Base-by-base conservation (phyloP, 2,329 filamentous ascomycete species). In the Macrophomina tecta region DNA sequence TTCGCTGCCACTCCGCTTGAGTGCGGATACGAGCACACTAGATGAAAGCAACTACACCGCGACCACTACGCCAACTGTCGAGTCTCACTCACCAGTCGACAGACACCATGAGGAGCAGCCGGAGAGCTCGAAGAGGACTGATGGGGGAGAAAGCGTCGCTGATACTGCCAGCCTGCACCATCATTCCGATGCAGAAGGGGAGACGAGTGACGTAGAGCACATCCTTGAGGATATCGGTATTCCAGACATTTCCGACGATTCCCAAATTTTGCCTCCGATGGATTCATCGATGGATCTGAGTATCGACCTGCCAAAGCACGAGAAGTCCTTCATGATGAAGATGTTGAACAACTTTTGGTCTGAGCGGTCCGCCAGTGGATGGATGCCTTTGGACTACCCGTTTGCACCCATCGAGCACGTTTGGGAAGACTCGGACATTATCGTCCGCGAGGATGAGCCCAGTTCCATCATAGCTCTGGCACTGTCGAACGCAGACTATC, bases 261-360 rank as follows among this genome's bases (percentile, higher is more conserved):
- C 85, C 53, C 73, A 83, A 72, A 79, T 85, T 66, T 69, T 85
- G 70, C 80, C 83, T 45, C 78, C 86, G 61, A 82, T 86, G 69
- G 82, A 87, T 70, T 82, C 83, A 14, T 82, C 83, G 40, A 78
- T 88, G 8, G 86, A 89, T 68, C 79, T 85, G 60, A 89, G 89
- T 63, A 79, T 91, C 9, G 93, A 97, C 72, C 85, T 99, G 12
- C 93, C 93, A 1, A 97, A 93, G 74, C 93, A 98, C 74, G 93
- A 97, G 75, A 95, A 94, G 78, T 94, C 89, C 67, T 97, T 93
- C 53, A 83, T 98, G 70, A 91, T 99, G 87, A 97, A 96, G 76
- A 93, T 97, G 82, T 85, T 99, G 53, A 95, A 93, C 16, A 97
- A 94, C 73, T 99, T 99, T 78, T 99, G 95, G 95, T 96, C 95